phyloP scores from a whole-genome alignment of 768 basidiomycete genomes.

The Lactifluus subvellereus region DNA sequence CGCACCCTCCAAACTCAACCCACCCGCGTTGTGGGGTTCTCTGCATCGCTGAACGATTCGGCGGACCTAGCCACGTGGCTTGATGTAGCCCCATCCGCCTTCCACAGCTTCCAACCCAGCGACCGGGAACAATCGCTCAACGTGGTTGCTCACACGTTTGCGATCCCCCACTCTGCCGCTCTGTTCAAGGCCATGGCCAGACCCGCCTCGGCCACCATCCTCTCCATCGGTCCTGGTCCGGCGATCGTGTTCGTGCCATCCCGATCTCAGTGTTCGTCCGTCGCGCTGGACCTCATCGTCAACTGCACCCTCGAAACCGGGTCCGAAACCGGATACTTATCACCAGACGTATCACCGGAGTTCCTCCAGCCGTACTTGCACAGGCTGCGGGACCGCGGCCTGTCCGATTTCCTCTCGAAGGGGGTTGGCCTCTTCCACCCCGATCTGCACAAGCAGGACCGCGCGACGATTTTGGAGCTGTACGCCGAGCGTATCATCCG shows the following conservation, averaged over 20 bases:
- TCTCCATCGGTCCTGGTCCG: conserved; percentile 39
- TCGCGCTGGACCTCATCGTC: conserved; percentile 82
- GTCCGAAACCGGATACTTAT: conserved; percentile 62
- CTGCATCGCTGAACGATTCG: conserved; percentile 75
- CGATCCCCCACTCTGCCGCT: conserved; percentile 78
- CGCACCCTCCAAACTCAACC: conserved; percentile 54
- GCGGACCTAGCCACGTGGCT: conserved; percentile 82
- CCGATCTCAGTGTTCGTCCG: conserved; percentile 60
- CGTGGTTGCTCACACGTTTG: conserved; percentile 69
- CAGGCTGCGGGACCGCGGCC: conserved; percentile 53
- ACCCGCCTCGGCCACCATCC: conserved; percentile 77
- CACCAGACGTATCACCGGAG: conserved; percentile 42
- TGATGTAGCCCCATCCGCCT: conserved; percentile 51
- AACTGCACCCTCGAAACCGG: conserved; percentile 75
- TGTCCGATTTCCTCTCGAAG: conserved; percentile 70
- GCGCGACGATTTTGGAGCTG: conserved; percentile 67
- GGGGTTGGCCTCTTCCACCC: conserved; percentile 86
- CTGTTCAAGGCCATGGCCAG: conserved; percentile 90
- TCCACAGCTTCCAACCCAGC: conserved; percentile 74
- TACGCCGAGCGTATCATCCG: conserved; percentile 75
- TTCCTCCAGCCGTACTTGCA: conserved; percentile 53
- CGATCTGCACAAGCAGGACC: conserved; percentile 63
- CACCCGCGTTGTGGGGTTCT: conserved; percentile 72
- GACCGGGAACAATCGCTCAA: conserved; percentile 78
- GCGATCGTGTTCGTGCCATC: conserved; percentile 89